Evolutionary conservation across 2,329 filamentous ascomycete species (phyloP), one percentile per base, ranked within the genome.

Genomic region (Byssochlamys sp.): DNA sequence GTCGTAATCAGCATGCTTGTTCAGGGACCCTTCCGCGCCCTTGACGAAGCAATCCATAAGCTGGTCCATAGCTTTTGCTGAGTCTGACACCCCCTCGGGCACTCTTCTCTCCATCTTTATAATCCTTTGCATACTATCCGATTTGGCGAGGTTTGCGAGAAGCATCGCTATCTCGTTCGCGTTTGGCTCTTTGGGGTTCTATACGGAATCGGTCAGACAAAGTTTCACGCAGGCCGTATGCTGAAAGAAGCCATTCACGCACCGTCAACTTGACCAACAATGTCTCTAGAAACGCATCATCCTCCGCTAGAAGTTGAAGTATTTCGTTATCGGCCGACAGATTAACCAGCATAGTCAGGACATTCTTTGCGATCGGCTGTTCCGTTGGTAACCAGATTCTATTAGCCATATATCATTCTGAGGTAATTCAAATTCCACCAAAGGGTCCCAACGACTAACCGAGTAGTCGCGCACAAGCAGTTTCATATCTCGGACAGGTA

Each of bases 11-110:
- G 91, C 91, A 27, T 87, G 72, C 68, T 88, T 87, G 79, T 97
- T 97, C 73, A 94, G 91, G 9, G 81, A 79, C 26, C 88, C 88
- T 60, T 88, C 86, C 25, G 89, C 86, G 24, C 92, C 92, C 76
- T 94, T 95, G 69, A 97, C 94, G 70, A 99, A 99, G 65, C 95
- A 87, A 72, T 97, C 94, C 71, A 99, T 84, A 29, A 99, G 78
- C 73, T 97, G 94, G 71, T 96, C 91, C 66, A 97, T 83, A 3
- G 90, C 86, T 58, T 84, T 80, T 35, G 86, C 81, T 48, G 90
- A 89, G 1, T 84, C 87, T 4, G 84, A 85, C 5, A 96, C 81
- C n/a, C 80, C 79, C 57, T 85, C 82, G 2, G 90, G 88, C 0
- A 86, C 72, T 5, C 81, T 76, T 61, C 90, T 87, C 67, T 87